Conservation (phyloP, 257 asterid genomes). For the Eucommia ulmoides region DNA sequence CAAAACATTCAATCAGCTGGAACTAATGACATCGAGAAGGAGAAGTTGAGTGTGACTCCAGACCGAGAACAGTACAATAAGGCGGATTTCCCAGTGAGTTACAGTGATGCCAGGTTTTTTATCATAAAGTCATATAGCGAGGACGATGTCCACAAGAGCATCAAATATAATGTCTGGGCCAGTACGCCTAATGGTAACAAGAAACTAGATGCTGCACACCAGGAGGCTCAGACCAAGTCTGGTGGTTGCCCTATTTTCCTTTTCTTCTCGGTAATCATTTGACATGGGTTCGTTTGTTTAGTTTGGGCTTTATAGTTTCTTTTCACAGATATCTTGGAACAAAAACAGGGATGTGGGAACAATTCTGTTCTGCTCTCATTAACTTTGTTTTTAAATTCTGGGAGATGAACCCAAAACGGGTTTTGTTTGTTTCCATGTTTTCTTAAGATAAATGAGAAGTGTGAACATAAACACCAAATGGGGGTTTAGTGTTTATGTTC, state of each 20-base stretch:
- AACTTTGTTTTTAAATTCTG: too few species aligned
- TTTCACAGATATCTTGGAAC: too few species aligned
- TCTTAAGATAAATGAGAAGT: too few species aligned
- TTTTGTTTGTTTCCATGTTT: too few species aligned
- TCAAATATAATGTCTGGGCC: constrained; percentile 41
- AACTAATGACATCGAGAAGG: constrained; percentile 24
- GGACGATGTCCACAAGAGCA: constrained; percentile 44
- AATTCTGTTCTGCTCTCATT: too few species aligned
- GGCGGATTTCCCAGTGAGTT: constrained; percentile 35
- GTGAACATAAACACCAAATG: too few species aligned
- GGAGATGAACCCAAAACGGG: too few species aligned
- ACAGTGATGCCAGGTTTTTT: constrained; percentile 46
- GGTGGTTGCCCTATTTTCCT: constrained; percentile 27
- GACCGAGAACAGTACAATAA: constrained; percentile 47
- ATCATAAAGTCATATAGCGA: constrained; percentile 62
- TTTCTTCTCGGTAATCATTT: constrained; percentile 31
- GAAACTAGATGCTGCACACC: constrained; percentile 34
- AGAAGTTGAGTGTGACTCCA: constrained; percentile 16
- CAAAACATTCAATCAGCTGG: constrained; percentile 31
- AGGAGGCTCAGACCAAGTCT: constrained; percentile 28
- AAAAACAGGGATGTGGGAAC: too few species aligned
- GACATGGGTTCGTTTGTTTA: too few species aligned
- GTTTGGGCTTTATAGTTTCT: too few species aligned
- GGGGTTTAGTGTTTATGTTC: too few species aligned
- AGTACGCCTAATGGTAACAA: constrained; percentile 42